Evolutionary conservation across 2,329 filamentous ascomycete genomes (phyloP), one percentile per base, ranked within the genome.

Genomic region (Sporothrix protearum): DNA sequence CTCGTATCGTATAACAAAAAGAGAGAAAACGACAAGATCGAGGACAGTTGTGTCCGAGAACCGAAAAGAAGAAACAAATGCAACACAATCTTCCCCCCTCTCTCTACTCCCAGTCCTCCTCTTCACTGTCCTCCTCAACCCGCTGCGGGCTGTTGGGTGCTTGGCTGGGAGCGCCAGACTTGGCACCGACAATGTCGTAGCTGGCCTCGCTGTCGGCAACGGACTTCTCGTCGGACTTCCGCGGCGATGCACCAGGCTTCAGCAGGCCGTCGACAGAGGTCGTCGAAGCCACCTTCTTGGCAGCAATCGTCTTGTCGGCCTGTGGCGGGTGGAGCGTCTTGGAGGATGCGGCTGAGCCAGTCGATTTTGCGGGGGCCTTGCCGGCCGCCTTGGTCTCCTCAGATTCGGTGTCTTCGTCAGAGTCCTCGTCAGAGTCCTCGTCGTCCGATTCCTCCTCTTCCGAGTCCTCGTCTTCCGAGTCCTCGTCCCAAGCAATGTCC

Each of bases 131-230:
- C 39, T 87, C 78, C 36, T 86, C 85, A 8, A 78, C 84, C 79
- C 87, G 78, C 88, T 63, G 89, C 33, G 88, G 88, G 78, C 88
- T 89, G 78, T 82, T 87, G 30, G 93, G 91, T 22, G 93, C 91
- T 75, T 92, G 91, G 79, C 92, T 97, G 49, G 90, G 89, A 59
- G 88, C 87, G 66, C 92, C 92, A 68, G 92, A 94, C 61, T 89
- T 85, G 6, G 91, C 90, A 8, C 92, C 91, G 61, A 99, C 93
- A 45, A 99, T 86, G 79, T 99, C 96, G 80, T 99, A 99, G 82
- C 94, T 97, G 22, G 93, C 93, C 77, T 99, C 96, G 79, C 95
- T 97, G 77, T 96, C 96, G 8, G 94, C 89, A 76, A 96, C 92
- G 33, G 92, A 96, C 79, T 95, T 94, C 79, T 94, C 91, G 78